These are phyloP conservation scores for Auricularia heimuer DNA, from an alignment of 768 basidiomycete species.

Conservation along the genomic window DNA sequence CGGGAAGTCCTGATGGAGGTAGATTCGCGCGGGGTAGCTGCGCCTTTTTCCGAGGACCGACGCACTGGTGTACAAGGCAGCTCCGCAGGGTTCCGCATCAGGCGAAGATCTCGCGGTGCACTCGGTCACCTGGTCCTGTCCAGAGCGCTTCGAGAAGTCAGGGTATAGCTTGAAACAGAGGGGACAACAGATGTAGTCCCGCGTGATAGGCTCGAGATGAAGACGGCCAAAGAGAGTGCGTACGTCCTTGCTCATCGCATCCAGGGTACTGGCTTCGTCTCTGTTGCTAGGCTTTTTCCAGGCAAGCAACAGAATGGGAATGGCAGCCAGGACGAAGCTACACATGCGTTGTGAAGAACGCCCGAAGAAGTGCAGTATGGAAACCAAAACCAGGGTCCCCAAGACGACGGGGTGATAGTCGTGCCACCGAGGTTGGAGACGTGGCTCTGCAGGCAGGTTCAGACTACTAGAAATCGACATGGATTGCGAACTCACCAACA, in stretches of 20 bases:
- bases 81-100: background rate
- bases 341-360: background rate
- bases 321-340: background rate
- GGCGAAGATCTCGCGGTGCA: conserved; percentile 8
- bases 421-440: background rate
- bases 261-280: background rate
- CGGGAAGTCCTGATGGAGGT: conserved; percentile 13
- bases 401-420: background rate
- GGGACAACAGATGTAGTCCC: conserved; percentile 11
- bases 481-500: background rate
- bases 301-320: background rate
- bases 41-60: background rate
- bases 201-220: conserved; percentile 2
- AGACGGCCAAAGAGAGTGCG: background rate
- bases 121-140: background rate
- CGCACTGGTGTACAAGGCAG: background rate
- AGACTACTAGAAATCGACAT: background rate
- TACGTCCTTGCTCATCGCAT: background rate
- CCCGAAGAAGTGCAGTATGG: background rate
- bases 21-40: background rate
- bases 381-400: background rate
- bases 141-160: background rate
- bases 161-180: conserved; percentile 11
- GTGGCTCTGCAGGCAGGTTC: background rate
- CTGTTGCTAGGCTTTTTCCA: background rate